phyloP scores from a whole-genome alignment of 768 basidiomycete genomes.

The Trametes cingulata region DNA sequence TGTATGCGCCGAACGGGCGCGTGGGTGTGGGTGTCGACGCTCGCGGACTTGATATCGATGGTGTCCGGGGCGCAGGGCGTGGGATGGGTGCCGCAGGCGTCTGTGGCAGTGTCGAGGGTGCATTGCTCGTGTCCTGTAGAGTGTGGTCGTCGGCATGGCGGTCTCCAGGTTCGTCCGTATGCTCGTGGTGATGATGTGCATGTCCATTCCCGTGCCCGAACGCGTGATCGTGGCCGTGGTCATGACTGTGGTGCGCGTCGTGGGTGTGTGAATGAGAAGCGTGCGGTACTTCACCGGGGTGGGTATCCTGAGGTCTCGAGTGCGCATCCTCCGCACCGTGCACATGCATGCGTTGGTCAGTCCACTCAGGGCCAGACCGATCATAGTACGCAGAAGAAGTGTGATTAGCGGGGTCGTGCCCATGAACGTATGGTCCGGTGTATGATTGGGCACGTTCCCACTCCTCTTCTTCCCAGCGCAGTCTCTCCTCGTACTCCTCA shows the following conservation, averaged over 20 bases:
- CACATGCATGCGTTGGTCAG: not conserved
- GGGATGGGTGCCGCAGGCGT: conserved; percentile 7
- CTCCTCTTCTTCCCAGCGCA: conserved; percentile 29
- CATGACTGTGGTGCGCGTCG: conserved; percentile 10
- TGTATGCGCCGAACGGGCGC: conserved; percentile 37
- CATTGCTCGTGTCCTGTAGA: not conserved
- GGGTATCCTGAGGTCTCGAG: not conserved
- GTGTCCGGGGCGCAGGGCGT: not conserved
- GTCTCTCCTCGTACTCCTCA: conserved; percentile 28
- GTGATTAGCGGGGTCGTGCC: conserved; percentile 25
- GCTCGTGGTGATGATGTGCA: conserved; percentile 16
- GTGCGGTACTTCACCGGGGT: conserved; percentile 12
- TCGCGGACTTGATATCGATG: conserved; percentile 23
- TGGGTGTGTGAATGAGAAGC: conserved; percentile 14
- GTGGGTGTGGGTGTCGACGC: conserved; percentile 34
- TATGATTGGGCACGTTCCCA: conserved; percentile 33
- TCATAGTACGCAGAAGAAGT: conserved; percentile 26
- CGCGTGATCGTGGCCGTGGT: conserved; percentile 13
- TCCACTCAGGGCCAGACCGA: conserved; percentile 9
- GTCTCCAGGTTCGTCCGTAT: not conserved
- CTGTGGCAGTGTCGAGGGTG: not conserved
- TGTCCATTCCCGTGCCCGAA: conserved; percentile 18
- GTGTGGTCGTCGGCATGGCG: not conserved
- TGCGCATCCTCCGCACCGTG: conserved; percentile 12
- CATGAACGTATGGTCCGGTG: conserved; percentile 25